Base-by-base conservation (phyloP, 2,329 filamentous ascomycete species). In the Fusarium napiforme region DNA sequence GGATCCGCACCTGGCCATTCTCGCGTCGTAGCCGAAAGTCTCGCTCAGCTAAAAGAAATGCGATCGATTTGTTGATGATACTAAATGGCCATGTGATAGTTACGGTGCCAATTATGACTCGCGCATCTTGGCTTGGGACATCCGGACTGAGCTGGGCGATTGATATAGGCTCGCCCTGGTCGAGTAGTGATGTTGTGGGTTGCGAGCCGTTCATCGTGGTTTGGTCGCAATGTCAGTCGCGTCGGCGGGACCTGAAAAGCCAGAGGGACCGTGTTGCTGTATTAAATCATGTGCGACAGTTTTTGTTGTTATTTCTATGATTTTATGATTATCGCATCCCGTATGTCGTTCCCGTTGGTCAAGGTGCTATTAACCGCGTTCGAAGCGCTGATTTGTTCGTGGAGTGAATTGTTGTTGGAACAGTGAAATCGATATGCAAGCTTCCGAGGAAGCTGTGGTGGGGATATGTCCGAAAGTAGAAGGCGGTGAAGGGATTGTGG, bases 61-160 rank as follows among this genome's bases (percentile, higher is more conserved):
- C 92, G 74, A 95, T 88, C 43, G 91, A 91, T 60, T 88, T 89
- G 36, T 89, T 92, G 32, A 94, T 90, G 28, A 92, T 93, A 73
- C 93, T 97, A 82, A 94, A 98, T 0, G 96, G 96, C 95, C 96
- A 98, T 65, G 94, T 91, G 40, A 98, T 90, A 14, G 94, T 96
- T 28, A 98, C 90, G 21, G 93, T 86, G 43, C 93, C 95, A 65
- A 89, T 87, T 37, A 97, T 82, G 18, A 85, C 83, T 68, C 83
- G 83, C 10, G 82, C 80, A 5, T 78, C 64, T 30, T 81, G 79
- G 18, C 86, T 79, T 19, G 81, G 63, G 10, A 90, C 77, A 14
- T 85, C 82, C 10, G 89, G 88, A 39, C 75, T 80, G 39, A 92
- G 84, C 68, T 88, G 83, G 12, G 90, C 85, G 75, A 92, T 91